Evolutionary conservation across 2,329 filamentous ascomycete species (phyloP), one percentile per base, ranked within the genome.

Genomic region (Alternaria solani): DNA sequence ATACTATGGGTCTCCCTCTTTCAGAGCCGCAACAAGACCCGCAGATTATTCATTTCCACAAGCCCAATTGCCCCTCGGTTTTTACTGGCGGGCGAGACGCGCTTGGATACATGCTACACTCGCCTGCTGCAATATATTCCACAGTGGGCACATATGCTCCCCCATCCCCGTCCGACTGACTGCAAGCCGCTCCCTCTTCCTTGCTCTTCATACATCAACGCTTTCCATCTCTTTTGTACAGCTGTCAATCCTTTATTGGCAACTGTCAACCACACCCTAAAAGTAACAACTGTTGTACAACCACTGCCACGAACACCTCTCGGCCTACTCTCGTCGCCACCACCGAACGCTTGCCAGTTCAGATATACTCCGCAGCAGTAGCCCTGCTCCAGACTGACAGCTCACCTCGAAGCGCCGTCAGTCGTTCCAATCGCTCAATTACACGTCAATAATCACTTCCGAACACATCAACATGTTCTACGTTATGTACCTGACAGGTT

Each of bases 1-100:
- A 96, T 93, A 91, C 76, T 80, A 81, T 81, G 80, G 80, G 80
- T 77, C 81, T 79, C 59, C 78, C 67, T 78, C 67, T 63, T 72
- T 74, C 75, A 80, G 78, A 80, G 78, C 78, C 78, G 78, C 78
- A 79, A 76, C 70, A 72, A 68, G 70, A 71, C 76, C 75, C 73
- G 76, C 77, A 78, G 70, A 71, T 73, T 73, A 66, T 77, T 73
- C 75, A 74, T 77, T 73, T 74, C 67, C 57, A 71, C 55, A 76
- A 61, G 67, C 68, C 71, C 75, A 78, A 75, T 76, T 75, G 70
- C 70, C 66, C 65, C 65, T 63, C 61, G 82, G 87, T 85, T 85
- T 84, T 86, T 83, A 86, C 79, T 74, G 81, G 81, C 80, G 83
- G 82, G 81, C 82, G 65, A 70, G 66, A 68, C 65, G 66, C 72